These are phyloP conservation scores for Aspergillus avenaceus DNA, from an alignment of 495 filamentous ascomycete species.

Conservation along the genomic window DNA sequence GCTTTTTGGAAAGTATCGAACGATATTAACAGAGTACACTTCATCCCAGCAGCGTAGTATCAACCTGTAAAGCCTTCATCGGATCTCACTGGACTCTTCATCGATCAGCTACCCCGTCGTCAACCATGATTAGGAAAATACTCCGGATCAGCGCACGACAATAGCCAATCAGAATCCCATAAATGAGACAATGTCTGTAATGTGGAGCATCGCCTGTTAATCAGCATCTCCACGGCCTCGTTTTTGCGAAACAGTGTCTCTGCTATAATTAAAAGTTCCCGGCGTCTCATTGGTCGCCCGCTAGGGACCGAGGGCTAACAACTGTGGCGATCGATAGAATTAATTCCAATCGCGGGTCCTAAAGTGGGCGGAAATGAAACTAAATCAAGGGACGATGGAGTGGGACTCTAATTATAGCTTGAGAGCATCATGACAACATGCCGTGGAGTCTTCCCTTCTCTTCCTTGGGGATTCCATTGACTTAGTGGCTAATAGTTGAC, in stretches of 20 bases:
- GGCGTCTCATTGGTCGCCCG: neutral
- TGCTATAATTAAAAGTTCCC: neutral
- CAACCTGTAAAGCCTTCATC: too few relatives aligned
- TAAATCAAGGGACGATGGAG: neutral
- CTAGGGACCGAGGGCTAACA: too few relatives aligned
- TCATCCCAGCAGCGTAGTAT: neutral
- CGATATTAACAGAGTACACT: neutral
- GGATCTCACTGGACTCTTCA: too few relatives aligned
- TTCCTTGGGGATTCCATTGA: neutral
- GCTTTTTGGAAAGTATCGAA: too few relatives aligned
- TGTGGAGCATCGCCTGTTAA: neutral
- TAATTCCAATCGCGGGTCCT: neutral
- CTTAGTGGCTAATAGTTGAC: neutral
- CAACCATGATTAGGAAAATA: neutral
- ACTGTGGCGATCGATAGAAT: neutral
- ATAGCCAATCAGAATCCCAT: neutral
- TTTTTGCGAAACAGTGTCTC: constrained; percentile 3
- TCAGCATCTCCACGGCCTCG: neutral
- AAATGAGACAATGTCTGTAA: constrained; percentile 10
- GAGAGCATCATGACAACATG: neutral
- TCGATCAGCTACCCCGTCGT: neutral
- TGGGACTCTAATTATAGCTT: neutral
- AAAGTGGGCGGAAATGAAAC: neutral
- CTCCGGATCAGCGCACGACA: neutral
- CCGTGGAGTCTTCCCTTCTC: neutral